Conservation (phyloP, 2,329 filamentous ascomycete species). For the Colletotrichum sojae region DNA sequence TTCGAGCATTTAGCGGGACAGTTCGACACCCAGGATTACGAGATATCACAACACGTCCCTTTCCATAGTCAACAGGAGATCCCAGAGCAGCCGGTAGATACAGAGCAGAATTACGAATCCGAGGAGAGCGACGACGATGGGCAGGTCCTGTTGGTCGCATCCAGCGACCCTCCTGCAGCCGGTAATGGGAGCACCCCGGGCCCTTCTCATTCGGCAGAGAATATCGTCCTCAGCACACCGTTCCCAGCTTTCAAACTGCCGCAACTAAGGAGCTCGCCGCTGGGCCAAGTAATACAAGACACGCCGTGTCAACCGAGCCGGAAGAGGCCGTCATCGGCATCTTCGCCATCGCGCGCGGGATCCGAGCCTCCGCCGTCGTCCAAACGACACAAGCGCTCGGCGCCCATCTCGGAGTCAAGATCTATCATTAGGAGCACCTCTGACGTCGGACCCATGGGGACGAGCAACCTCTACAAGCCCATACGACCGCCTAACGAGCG, state of each 20-base stretch:
- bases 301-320: constrained; percentile 23
- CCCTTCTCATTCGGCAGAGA: constrained; percentile 36
- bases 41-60: not conserved
- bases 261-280: constrained; percentile 1
- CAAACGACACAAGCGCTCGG: constrained; percentile 45
- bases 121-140: constrained; percentile 16
- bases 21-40: constrained; percentile 19
- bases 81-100: not conserved
- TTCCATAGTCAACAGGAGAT: not conserved
- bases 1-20: constrained; percentile 57
- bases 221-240: constrained; percentile 30
- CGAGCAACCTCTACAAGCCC: constrained; percentile 42
- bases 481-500: constrained; percentile 39
- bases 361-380: constrained; percentile 50
- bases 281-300: constrained; percentile 31
- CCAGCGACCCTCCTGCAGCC: constrained; percentile 46
- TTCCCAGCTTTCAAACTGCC: constrained; percentile 29
- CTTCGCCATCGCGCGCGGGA: constrained; percentile 44
- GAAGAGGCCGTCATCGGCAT: constrained; percentile 19
- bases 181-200: not conserved
- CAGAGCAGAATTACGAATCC: not conserved
- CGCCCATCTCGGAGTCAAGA: constrained; percentile 36
- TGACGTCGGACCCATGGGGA: constrained; percentile 46
- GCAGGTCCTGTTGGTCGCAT: constrained; percentile 53
- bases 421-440: constrained; percentile 51